Conservation (phyloP, 2,329 filamentous ascomycete species). For the Pyricularia sp. region DNA sequence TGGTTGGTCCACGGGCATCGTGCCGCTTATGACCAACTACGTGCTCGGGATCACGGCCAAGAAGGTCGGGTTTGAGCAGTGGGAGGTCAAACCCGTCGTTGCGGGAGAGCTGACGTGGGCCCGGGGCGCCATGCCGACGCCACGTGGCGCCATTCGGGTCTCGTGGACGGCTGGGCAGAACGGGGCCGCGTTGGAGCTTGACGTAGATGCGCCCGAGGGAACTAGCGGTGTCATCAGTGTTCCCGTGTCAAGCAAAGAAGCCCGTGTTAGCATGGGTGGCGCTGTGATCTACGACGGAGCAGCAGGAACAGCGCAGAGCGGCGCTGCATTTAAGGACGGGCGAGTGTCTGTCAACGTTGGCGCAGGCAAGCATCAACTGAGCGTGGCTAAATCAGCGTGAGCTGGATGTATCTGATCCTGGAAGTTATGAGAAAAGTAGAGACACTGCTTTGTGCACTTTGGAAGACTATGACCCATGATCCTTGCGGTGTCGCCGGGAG, state of each 20-base stretch:
- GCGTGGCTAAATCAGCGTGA: neutral
- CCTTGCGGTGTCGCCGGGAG: neutral
- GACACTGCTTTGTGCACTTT: neutral
- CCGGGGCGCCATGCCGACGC: slow-evolving; percentile 31
- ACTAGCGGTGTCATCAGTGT: slow-evolving; percentile 19
- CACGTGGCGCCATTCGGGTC: slow-evolving; percentile 25
- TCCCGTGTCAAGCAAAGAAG: slow-evolving; percentile 9
- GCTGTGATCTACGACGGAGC: slow-evolving; percentile 8
- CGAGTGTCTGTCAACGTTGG: slow-evolving; percentile 8
- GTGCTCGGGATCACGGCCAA: slow-evolving; percentile 36
- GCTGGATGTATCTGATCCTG: neutral
- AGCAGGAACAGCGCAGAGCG: slow-evolving; percentile 26
- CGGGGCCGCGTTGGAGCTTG: slow-evolving; percentile 16
- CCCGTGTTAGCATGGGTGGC: slow-evolving; percentile 13
- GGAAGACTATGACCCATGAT: neutral
- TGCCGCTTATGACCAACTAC: slow-evolving; percentile 33
- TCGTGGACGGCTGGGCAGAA: slow-evolving; percentile 22
- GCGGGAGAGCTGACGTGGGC: slow-evolving; percentile 30
- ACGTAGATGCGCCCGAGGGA: slow-evolving; percentile 19
- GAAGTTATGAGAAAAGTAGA: neutral
- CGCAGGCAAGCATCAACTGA: slow-evolving; percentile 8
- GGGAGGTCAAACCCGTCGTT: slow-evolving; percentile 27
- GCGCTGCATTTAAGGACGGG: slow-evolving; percentile 15
- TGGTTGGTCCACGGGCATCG: slow-evolving; percentile 41
- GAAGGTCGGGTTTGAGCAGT: slow-evolving; percentile 31